Evolutionary conservation across 768 basidiomycete species (phyloP), one percentile per base, ranked within the genome.

Genomic region (Suillus hirtellus): DNA sequence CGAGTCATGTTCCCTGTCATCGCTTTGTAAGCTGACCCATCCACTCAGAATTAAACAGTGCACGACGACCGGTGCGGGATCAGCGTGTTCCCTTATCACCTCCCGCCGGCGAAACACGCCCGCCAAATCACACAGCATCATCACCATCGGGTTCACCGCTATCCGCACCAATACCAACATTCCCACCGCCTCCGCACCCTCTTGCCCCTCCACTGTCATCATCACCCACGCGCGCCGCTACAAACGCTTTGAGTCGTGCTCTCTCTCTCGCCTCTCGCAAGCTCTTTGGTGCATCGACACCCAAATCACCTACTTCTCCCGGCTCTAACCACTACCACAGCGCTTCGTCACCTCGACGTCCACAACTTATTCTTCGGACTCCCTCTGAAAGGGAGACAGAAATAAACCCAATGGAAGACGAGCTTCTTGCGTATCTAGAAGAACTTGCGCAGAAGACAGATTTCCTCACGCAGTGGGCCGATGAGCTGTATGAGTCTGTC

Each of bases 371-470:
- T 46, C 66, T 79, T 24, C 67, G 71, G 50, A 62, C 73, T 15
- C 75, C 64, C 60, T 69, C 81, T 2, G 81, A 81, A 17, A 77
- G 71, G 6, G 63, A 59, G 52, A 70, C 65, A 43, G 78, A 80
- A 65, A 75, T 83, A 21, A 89, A 92, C 69, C 89, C 89, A 1
- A 78, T 90, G 67, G 95, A 97, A 68, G 93, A 96, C 64, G 86
- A 87, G 64, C 75, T 97, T n/a, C 77, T 97, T n/a, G 85, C 81
- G 2, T 75, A 78, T 21, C 78, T 99, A 49, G 96, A 99, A 72
- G 92, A 96, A 66, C 79, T 96, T 3, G 96, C 96, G 40, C 93
- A 97, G 81, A 99, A 99, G 83, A 96, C 96, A 40, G 89, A 92
- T 64, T 95, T 96, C 60, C 78, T 99, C 63, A 91, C 92, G 62